Conservation (phyloP, 805 yeast species). For the Schwanniomyces pseudopolymorphus region DNA sequence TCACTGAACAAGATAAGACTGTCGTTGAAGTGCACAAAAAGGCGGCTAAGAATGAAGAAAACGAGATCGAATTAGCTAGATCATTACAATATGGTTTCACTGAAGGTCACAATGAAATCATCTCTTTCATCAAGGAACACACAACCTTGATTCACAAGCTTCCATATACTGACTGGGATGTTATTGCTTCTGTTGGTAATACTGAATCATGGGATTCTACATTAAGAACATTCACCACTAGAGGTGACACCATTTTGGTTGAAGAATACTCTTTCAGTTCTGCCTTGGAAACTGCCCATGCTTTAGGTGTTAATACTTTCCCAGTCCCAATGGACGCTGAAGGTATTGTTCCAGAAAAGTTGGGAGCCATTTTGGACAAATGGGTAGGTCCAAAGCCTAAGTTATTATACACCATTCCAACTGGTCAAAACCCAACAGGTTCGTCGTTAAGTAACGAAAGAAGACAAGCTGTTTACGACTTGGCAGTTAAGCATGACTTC, state of each 20-base stretch:
- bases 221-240: conserved; percentile 71
- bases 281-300: conserved; percentile 77
- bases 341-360: conserved; percentile 74
- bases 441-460: conserved; percentile 76
- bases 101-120: conserved; percentile 73
- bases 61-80: conserved; percentile 71
- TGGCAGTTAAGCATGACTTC: conserved; percentile 85
- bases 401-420: conserved; percentile 84
- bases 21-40: conserved; percentile 43
- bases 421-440: conserved; percentile 99
- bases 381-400: conserved; percentile 84
- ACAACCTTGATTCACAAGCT: conserved; percentile 50
- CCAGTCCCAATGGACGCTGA: conserved; percentile 77
- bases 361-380: conserved; percentile 58
- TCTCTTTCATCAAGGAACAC: conserved; percentile 73
- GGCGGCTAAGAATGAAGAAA: conserved; percentile 17
- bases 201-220: conserved; percentile 89
- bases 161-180: conserved; percentile 64
- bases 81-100: conserved; percentile 93
- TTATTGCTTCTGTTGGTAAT: conserved; percentile 74
- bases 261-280: conserved; percentile 85
- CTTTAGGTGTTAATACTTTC: conserved; percentile 64
- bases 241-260: conserved; percentile 79
- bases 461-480: conserved; percentile 69
- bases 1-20: conserved; percentile 41